These are phyloP conservation scores for Symbiodinium natans DNA, from an alignment of 73 alveolate species.

Conservation along the genomic window DNA sequence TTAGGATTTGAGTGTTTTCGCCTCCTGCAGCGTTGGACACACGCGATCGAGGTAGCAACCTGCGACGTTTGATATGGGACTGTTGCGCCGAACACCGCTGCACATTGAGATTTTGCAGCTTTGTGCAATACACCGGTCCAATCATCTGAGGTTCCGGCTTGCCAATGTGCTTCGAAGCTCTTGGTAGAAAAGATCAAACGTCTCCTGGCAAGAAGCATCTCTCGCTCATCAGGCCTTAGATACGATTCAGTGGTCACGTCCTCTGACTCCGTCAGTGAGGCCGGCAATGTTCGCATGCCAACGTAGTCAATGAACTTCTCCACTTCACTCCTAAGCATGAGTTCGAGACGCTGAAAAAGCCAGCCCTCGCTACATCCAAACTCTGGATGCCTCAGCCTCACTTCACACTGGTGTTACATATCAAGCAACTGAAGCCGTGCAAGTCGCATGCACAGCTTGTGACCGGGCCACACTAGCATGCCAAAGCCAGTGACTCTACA, in stretches of 20 bases:
- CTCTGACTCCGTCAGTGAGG: background rate
- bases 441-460: too few species aligned
- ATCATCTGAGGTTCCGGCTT: background rate
- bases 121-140: background rate
- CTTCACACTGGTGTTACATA: too few species aligned
- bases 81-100: background rate
- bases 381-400: conserved; percentile 36
- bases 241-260: background rate
- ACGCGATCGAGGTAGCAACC: conserved; percentile 53
- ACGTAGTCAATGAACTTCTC: background rate
- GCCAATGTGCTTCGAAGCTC: conserved; percentile 66
- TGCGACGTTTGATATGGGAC: background rate
- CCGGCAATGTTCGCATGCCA: background rate
- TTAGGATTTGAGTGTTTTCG: too few species aligned
- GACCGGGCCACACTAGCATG: too few species aligned
- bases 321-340: background rate
- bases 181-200: conserved; percentile 39
- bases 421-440: too few species aligned
- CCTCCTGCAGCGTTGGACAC: conserved; percentile 66
- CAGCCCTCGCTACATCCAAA: too few species aligned
- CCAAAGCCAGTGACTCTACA: too few species aligned
- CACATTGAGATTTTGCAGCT: too few species aligned
- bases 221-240: too few species aligned
- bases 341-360: too few species aligned
- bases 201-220: background rate